Conservation (phyloP, 805 yeast species). For the Torulaspora delbrueckii region DNA sequence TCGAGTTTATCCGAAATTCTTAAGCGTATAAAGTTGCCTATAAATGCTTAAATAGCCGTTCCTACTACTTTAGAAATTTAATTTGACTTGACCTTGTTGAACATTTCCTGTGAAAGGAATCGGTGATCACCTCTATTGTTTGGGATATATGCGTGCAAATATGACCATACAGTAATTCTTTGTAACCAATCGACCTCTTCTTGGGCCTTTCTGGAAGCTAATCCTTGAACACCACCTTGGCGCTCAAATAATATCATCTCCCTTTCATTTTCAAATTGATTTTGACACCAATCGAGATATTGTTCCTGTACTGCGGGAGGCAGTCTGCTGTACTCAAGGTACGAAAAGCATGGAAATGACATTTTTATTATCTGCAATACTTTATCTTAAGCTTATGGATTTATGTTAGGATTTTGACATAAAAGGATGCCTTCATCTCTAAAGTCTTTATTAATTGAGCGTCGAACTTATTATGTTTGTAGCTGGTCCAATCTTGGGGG, state of each 20-base stretch:
- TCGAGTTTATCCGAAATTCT: no score
- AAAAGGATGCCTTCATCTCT: background rate
- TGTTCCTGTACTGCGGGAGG: constrained; percentile 9
- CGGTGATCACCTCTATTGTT: constrained; percentile 1
- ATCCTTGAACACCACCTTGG: constrained; percentile 13
- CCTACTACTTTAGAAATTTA: background rate
- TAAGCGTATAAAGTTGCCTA: no score
- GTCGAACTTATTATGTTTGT: background rate
- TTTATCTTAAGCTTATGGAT: background rate
- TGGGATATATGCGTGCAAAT: constrained; percentile 15
- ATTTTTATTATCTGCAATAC: background rate
- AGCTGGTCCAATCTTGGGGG: background rate
- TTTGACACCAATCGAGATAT: constrained; percentile 17
- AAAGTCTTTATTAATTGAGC: background rate
- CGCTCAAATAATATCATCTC: constrained; percentile 11
- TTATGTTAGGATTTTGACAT: background rate
- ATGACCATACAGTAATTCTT: constrained; percentile 18
- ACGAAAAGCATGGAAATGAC: constrained; percentile 9
- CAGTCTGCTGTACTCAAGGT: constrained; percentile 11
- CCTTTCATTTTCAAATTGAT: constrained; percentile 14
- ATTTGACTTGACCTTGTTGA: background rate
- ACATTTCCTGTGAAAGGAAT: constrained; percentile 1
- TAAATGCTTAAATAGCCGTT: no score
- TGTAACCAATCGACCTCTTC: constrained; percentile 7
- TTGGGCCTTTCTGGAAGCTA: constrained; percentile 10